These are phyloP conservation scores for Aegle marmelos DNA, from an alignment of 345 rosid genomes.

Conservation along the genomic window DNA sequence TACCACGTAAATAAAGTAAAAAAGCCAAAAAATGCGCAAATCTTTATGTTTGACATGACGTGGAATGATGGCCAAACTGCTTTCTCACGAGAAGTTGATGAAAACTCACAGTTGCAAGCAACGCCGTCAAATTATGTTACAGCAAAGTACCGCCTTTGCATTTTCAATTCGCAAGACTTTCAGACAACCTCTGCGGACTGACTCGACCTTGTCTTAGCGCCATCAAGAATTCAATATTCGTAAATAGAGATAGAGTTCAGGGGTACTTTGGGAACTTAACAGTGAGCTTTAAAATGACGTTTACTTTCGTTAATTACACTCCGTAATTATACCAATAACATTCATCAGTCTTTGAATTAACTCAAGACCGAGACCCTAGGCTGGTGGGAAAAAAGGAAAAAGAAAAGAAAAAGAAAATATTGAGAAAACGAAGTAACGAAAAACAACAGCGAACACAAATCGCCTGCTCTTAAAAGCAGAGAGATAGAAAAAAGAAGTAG, in stretches of 20 bases:
- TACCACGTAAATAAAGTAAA: too few relatives aligned
- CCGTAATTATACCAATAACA: constrained; percentile 17
- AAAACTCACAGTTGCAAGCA: background rate
- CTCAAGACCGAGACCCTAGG: constrained; percentile 10
- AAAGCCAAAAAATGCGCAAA: background rate
- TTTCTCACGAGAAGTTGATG: background rate
- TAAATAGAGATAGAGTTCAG: constrained; percentile 11
- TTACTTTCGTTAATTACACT: constrained; percentile 6
- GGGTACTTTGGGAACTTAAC: constrained; percentile 28
- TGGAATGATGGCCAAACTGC: background rate
- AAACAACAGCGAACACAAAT: background rate
- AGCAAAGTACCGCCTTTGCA: background rate
- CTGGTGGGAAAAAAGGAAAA: constrained; percentile 2
- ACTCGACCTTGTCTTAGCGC: constrained; percentile 12
- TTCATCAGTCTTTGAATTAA: background rate
- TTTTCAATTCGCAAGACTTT: constrained; percentile 15
- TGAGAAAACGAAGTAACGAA: background rate
- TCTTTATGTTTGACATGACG: background rate
- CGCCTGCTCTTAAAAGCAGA: constrained; percentile 15
- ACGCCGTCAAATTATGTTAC: background rate
- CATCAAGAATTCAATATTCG: background rate
- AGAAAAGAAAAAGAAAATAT: constrained; percentile 2
- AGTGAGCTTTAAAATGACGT: constrained; percentile 8
- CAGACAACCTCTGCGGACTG: constrained; percentile 27
- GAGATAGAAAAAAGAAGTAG: constrained; percentile 1